Base-by-base conservation (phyloP, 2,329 filamentous ascomycete species). In the Thyridium curvatum region DNA sequence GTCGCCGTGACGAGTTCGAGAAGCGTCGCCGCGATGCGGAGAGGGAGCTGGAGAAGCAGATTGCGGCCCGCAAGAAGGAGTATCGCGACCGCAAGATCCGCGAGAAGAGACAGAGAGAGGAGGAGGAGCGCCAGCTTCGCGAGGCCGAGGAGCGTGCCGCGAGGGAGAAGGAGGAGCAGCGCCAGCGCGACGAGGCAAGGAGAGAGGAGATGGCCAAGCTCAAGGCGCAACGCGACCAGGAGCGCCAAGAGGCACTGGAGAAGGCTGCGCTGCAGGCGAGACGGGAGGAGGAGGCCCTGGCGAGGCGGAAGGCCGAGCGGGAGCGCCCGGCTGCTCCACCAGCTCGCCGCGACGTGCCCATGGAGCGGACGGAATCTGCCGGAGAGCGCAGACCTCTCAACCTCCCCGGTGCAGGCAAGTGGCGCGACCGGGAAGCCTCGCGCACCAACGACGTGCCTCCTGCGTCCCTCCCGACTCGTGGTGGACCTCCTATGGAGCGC, bases 1-100 rank as follows among this genome's bases (percentile, higher is more conserved):
- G 88, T 57, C 86, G 91, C 52, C 87, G 88, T 57, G 86, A 94
- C 52, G 89, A 97, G 64, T 98, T 97, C 52, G 93, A 97, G 74
- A 91, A 86, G 71, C 86, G 90, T 48, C 86, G 86, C 58, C 89
- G 85, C 61, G 83, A 87, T 55, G 93, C 93, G 26, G 89, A 97
- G 72, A 82, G 84, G 48, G 93, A 98, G 60, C 77, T 97, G 42
- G 86, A 97, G 71, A 85, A 84, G 64, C 88, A 94, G 69, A 94
- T 96, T 65, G 78, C 83, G 30, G 77, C 81, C 48, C 86, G 93
- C 55, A 82, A 89, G 66, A 91, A 88, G 74, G 89, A 96, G 61
- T 80, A 86, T 55, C 83, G 86, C 52, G 91, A 96, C 58, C 79
- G 81, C 51, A 83, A 84, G 61, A 76, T 86, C 40, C 81, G 84